Conservation (phyloP, 1,139 yeast species). For the Candida pseudocylindracea region DNA sequence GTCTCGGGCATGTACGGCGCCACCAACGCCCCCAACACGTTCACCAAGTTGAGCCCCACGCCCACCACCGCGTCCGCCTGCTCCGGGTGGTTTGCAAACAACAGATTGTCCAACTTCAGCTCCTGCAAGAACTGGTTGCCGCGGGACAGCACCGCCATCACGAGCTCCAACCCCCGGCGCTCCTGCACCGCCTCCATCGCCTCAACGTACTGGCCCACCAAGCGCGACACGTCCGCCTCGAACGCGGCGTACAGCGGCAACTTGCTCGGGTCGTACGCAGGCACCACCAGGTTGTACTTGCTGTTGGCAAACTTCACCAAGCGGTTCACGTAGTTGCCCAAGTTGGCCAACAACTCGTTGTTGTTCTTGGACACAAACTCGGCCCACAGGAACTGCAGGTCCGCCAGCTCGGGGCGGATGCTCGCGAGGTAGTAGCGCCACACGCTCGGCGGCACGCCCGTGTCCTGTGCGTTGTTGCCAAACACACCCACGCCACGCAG, state of each 20-base stretch:
- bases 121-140: conserved; percentile 94
- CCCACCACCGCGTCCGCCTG: conserved; percentile 86
- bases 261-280: conserved; percentile 25
- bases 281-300: conserved; percentile 80
- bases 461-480: conserved; percentile 91
- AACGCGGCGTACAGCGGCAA: conserved; percentile 28
- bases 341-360: conserved; percentile 78
- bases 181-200: conserved; percentile 65
- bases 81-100: conserved; percentile 54
- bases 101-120: conserved; percentile 75
- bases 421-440: conserved; percentile 94
- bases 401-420: conserved; percentile 87
- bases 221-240: conserved; percentile 33
- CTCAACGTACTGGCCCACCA: conserved; percentile 37
- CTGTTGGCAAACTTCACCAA: conserved; percentile 76
- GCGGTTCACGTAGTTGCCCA: conserved; percentile 94
- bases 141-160: conserved; percentile 79
- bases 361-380: conserved; percentile 90
- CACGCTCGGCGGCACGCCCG: conserved; percentile 77
- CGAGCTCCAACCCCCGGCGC: conserved; percentile 75
- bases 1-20: conserved; percentile 87
- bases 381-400: conserved; percentile 92
- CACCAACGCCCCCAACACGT: conserved; percentile 58
- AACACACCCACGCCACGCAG: conserved; percentile 94
- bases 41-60: conserved; percentile 73